Conservation (phyloP, 371 early-diverging fungal genomes). For the Syncephalastrum sp. region DNA sequence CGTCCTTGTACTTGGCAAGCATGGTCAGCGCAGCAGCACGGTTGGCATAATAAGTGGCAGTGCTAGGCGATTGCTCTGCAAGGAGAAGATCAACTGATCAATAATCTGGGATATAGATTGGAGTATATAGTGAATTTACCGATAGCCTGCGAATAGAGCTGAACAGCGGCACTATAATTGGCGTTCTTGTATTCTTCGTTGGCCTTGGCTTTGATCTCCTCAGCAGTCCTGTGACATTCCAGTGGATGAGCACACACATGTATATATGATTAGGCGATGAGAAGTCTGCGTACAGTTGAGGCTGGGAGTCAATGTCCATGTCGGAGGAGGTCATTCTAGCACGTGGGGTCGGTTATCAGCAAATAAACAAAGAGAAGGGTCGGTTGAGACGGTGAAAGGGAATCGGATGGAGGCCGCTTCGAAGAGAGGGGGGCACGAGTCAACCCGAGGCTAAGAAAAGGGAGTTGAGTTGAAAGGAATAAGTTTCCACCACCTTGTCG, state of each 20-base stretch:
- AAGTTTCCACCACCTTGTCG: no score
- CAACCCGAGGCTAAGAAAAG: no score
- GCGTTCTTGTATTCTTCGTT: conserved; percentile 61
- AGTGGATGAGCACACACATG: not conserved
- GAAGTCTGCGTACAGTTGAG: not conserved
- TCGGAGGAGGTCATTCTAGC: not conserved
- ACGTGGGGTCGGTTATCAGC: not conserved
- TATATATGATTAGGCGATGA: not conserved
- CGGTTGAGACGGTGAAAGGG: no score
- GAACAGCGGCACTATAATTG: conserved; percentile 59
- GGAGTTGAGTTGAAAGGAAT: no score
- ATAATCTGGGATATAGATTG: conserved; percentile 1
- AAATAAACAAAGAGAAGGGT: not conserved
- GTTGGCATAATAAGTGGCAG: conserved; percentile 75
- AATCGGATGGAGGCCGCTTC: no score
- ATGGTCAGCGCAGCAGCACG: conserved; percentile 82
- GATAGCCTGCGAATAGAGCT: conserved; percentile 61
- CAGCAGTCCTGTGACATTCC: conserved; percentile 35
- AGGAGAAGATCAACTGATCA: not conserved
- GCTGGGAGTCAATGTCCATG: conserved; percentile 9
- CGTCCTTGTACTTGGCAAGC: conserved; percentile 65
- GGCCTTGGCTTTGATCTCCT: conserved; percentile 59
- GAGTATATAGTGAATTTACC: conserved; percentile 26
- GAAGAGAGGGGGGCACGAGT: no score
- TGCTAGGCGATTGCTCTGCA: conserved; percentile 58